Evolutionary conservation across 345 rosid genomes (phyloP).

Genomic region (Syzygium aqueum): DNA sequence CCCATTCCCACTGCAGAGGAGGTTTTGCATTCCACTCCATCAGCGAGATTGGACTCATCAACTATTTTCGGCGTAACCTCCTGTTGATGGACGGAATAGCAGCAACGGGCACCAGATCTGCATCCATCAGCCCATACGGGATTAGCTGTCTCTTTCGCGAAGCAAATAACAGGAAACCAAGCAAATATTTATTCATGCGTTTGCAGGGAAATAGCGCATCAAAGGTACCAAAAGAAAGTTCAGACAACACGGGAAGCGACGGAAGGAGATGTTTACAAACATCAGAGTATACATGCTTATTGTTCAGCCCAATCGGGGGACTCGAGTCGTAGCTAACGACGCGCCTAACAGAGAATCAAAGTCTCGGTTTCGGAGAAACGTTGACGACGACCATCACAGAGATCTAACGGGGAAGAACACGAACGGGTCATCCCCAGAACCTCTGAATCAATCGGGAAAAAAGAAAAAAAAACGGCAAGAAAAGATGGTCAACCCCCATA

Average conservation of each 20-base stretch:
- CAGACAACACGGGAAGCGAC: background rate
- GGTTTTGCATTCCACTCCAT: conserved; percentile 86
- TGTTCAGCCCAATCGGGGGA: background rate
- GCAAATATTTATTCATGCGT: background rate
- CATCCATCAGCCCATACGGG: background rate
- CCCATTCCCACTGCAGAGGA: conserved; percentile 77
- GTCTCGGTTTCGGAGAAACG: background rate
- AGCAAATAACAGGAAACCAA: background rate
- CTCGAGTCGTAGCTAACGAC: background rate
- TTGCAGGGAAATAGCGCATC: background rate
- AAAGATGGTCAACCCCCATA: background rate
- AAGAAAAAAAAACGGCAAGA: background rate
- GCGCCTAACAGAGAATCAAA: background rate
- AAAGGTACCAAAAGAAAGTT: background rate
- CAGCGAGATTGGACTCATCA: conserved; percentile 29
- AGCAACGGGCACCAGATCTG: background rate
- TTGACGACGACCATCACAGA: background rate
- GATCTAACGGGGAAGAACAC: background rate
- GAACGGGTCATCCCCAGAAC: background rate
- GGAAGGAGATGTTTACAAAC: background rate
- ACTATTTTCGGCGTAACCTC: background rate
- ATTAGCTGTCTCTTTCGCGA: background rate
- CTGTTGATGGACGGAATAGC: background rate
- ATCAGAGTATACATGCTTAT: background rate
- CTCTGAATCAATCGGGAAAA: background rate